Conservation (phyloP, 2,329 filamentous ascomycete genomes). For the Colletotrichum destructivum region DNA sequence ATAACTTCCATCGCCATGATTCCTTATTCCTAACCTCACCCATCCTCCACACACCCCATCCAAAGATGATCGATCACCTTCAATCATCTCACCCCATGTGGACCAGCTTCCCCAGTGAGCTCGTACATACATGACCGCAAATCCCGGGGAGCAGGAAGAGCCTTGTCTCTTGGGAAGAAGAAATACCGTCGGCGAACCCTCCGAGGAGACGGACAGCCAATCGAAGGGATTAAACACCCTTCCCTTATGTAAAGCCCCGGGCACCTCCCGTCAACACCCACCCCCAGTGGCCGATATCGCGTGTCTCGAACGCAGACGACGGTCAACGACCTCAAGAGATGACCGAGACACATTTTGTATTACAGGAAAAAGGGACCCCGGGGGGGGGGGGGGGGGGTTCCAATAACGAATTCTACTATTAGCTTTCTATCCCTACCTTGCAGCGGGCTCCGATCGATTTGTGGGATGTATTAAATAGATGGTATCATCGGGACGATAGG, state of each 20-base stretch:
- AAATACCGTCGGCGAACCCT: neutral
- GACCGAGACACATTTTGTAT: conserved; percentile 14
- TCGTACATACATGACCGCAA: neutral
- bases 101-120: neutral
- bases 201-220: neutral
- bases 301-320: neutral
- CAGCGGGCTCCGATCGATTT: neutral
- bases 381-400: too few species aligned
- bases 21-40: neutral
- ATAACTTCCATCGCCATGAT: neutral
- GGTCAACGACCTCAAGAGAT: conserved; percentile 26
- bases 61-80: too few species aligned
- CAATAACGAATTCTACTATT: conserved; percentile 11
- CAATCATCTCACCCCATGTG: neutral
- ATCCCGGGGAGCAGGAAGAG: neutral
- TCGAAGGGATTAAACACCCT: neutral
- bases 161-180: neutral
- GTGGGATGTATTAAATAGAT: neutral
- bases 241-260: too few species aligned
- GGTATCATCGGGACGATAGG: neutral
- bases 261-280: neutral
- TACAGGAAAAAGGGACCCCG: too few species aligned
- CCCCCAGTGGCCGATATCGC: neutral
- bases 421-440: conserved; percentile 10
- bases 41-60: too few species aligned